Conservation (phyloP, 2,329 filamentous ascomycete genomes). For the Lasiodiplodia gonubiensis region DNA sequence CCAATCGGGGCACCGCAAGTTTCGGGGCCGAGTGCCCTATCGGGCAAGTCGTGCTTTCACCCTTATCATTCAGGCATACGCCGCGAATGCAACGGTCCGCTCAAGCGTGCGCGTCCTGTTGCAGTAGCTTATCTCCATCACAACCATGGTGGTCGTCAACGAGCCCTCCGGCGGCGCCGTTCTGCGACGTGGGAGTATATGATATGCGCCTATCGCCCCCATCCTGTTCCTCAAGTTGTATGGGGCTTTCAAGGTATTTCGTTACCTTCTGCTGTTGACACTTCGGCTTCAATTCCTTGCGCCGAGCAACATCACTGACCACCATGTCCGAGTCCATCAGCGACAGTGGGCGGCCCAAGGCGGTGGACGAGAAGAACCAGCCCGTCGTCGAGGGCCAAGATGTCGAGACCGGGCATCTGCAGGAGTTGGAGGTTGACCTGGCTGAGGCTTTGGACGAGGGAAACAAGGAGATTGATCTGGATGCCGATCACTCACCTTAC, state of each 20-base stretch:
- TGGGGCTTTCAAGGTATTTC: not conserved
- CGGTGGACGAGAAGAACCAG: constrained; percentile 14
- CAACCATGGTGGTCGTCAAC: not conserved
- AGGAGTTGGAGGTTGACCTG: constrained; percentile 26
- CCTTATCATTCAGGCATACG: constrained; percentile 11
- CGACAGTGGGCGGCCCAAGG: constrained; percentile 3
- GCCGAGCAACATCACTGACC: not conserved
- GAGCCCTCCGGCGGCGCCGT: not conserved
- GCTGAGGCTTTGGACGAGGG: constrained; percentile 21
- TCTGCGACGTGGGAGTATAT: not conserved
- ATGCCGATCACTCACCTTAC: constrained; percentile 28
- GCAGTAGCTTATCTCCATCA: constrained; percentile 8
- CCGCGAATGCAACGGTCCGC: constrained; percentile 6
- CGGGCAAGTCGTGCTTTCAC: constrained; percentile 8
- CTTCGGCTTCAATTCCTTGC: not conserved
- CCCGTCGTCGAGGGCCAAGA: constrained; percentile 9
- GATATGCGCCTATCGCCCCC: not conserved
- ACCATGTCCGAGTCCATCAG: constrained; percentile 16
- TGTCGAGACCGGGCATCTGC: constrained; percentile 20
- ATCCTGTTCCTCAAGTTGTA: not conserved
- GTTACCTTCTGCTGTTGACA: not conserved
- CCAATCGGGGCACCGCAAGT: not conserved
- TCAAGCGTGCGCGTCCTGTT: constrained; percentile 5
- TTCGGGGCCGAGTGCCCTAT: constrained; percentile 5
- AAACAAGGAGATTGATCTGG: constrained; percentile 15